These are phyloP conservation scores for Basipetospora sp. DNA, from an alignment of 2,329 filamentous ascomycete species.

Conservation along the genomic window DNA sequence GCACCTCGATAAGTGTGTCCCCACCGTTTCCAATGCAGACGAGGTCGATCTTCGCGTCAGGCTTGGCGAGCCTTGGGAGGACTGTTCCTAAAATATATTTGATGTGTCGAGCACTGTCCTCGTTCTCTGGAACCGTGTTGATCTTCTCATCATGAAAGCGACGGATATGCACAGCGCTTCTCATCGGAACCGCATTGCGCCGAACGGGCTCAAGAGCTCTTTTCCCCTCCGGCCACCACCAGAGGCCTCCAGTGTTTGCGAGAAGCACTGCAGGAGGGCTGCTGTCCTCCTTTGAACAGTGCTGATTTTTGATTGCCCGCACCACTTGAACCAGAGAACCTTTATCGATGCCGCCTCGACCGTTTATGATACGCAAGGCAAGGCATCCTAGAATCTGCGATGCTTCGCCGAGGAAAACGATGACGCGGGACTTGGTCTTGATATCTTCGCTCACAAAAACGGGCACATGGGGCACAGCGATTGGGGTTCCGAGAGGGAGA, in stretches of 20 bases:
- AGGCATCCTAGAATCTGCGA: conserved; percentile 60
- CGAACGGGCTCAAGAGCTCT: conserved; percentile 43
- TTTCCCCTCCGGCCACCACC: conserved; percentile 55
- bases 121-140: conserved; percentile 51
- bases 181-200: conserved; percentile 45
- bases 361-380: conserved; percentile 51
- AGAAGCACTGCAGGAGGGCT: conserved; percentile 49
- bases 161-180: conserved; percentile 45
- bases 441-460: conserved; percentile 48
- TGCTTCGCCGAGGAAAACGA: conserved; percentile 62
- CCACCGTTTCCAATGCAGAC: conserved; percentile 57
- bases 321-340: conserved; percentile 59
- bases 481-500: conserved; percentile 41
- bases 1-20: conserved; percentile 39
- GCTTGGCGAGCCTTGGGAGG: conserved; percentile 31
- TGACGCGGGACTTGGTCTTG: conserved; percentile 41
- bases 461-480: conserved; percentile 44
- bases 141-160: conserved; percentile 33
- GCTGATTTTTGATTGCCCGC: conserved; percentile 25
- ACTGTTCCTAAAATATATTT: conserved; percentile 51
- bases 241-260: conserved; percentile 61
- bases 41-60: conserved; percentile 47
- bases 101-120: conserved; percentile 45
- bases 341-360: conserved; percentile 48
- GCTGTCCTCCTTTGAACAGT: conserved; percentile 18